Base-by-base conservation (phyloP, 495 filamentous ascomycete species). In the Hypoxylon subgilvum region DNA sequence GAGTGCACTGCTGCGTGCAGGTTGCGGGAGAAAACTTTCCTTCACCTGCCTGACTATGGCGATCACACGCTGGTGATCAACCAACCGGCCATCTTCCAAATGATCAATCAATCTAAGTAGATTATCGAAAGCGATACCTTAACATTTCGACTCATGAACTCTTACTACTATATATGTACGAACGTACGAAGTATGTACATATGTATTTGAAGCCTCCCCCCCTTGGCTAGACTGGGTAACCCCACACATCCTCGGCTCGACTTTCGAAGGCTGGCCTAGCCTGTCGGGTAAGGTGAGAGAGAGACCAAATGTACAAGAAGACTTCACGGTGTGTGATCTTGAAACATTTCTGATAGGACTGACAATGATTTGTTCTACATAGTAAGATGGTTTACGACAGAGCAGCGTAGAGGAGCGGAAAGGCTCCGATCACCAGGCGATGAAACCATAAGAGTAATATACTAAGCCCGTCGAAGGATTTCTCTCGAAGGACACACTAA, bases 81-180 rank as follows among this genome's bases (percentile, higher is more conserved):
- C 61, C 61, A 64, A 64, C 61, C 61, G 61, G 61, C 61, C 61
- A 54, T 64, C 61, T 64, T 64, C 61, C 61, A 58, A 64, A 64
- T 64, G 61, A 64, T 57, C 30, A 57, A 52, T 58, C 61, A 64
- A 64, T 64, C 49, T 64, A 58, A 55, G 61, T 64, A 58, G 61
- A 64, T 64, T 64, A 55, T 64, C 61, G 61, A 64, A 55, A 17
- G 54, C 61, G 44, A 64, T 54, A 48, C 14, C 51, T 35, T 52
- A 36, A 53, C 52, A 39, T 57, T 42, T 48, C 60, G 52, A 58
- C 60, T 52, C 47, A 58, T 25, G 60, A 59, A 58, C 61, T 38
- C 54, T 50, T 43, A 32, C 39, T 52, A 52, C 41, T 21, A 46
- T 32, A 30, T n/a, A n/a, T n/a, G n/a, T 34, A 34, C 31, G 31